A percentile compares a stretch with the other conserved stretches of the same genome.
phyloP scores from a whole-genome alignment of 2,329 filamentous ascomycete species.

The Sarocladiaceae sp. region DNA sequence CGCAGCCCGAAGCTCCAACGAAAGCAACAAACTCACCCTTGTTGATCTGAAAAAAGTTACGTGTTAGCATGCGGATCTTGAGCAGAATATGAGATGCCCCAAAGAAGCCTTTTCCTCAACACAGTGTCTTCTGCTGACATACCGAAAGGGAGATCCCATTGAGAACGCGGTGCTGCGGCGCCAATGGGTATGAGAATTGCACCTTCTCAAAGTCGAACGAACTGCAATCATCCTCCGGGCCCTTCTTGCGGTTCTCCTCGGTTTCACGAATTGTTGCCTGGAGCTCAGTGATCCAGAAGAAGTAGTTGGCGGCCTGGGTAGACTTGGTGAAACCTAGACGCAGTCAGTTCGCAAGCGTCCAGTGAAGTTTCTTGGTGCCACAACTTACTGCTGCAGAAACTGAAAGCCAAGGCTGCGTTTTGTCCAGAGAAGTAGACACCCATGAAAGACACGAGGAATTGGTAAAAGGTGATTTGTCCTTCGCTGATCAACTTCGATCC shows the following conservation, averaged over 20 bases:
- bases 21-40: conserved; percentile 50
- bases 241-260: conserved; percentile 18
- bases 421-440: conserved; percentile 29
- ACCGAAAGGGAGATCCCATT: conserved; percentile 25
- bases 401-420: conserved; percentile 19
- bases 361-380: not conserved
- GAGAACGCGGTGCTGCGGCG: conserved; percentile 23
- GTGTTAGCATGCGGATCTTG: too few relatives aligned
- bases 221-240: conserved; percentile 13
- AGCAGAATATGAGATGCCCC: too few relatives aligned
- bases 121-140: too few relatives aligned
- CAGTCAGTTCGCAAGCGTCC: too few relatives aligned
- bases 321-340: conserved; percentile 33
- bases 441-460: conserved; percentile 39
- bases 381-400: conserved; percentile 29
- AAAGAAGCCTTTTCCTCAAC: too few relatives aligned
- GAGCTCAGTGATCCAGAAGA: conserved; percentile 26
- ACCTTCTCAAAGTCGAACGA: conserved; percentile 40
- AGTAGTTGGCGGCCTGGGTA: conserved; percentile 32
- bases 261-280: conserved; percentile 23
- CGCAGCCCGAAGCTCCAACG: conserved; percentile 52
- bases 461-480: conserved; percentile 30
- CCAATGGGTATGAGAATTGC: conserved; percentile 49
- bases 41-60: too few relatives aligned
- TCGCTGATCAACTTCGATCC: conserved; percentile 13